Percentiles rank a stretch among this genome's conserved stretches.
These are phyloP conservation scores for Psidium friedrichsthalianum DNA, from an alignment of 345 rosid species.

Conservation along the genomic window DNA sequence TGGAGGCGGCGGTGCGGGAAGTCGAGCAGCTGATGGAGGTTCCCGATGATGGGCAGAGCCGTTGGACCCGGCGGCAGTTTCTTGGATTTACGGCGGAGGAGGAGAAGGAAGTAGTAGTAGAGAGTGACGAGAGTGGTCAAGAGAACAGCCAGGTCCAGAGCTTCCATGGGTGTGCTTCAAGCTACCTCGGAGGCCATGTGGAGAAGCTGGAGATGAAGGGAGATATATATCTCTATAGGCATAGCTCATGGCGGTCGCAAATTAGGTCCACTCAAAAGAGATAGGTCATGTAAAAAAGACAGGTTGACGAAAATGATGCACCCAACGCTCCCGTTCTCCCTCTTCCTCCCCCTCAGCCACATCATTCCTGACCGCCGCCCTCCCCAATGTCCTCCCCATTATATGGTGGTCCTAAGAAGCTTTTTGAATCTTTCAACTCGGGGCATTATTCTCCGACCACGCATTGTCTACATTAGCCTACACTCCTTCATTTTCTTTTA, in stretches of 20 bases:
- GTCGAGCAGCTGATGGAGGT: constrained; percentile 31
- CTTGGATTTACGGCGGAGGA: neutral
- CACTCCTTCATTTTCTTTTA: neutral
- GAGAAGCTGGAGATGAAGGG: neutral
- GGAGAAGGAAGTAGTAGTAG: neutral
- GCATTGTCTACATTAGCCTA: neutral
- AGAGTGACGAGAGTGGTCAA: neutral
- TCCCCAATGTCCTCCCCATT: neutral
- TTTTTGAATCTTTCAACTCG: neutral
- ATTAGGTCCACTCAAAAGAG: neutral
- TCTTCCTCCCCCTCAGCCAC: neutral
- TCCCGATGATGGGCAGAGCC: constrained; percentile 7
- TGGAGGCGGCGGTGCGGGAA: constrained; percentile 29
- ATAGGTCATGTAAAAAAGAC: neutral
- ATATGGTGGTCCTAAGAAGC: neutral
- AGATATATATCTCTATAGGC: neutral
- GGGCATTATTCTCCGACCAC: neutral
- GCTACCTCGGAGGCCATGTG: neutral
- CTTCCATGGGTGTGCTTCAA: neutral
- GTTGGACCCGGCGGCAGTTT: constrained; percentile 2
- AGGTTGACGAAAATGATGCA: neutral
- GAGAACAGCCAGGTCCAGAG: neutral
- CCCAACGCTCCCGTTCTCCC: neutral
- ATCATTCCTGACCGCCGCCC: neutral
- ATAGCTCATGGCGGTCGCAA: neutral